Evolutionary conservation across 768 basidiomycete species (phyloP).

Genomic region (Crucibulum laeve): DNA sequence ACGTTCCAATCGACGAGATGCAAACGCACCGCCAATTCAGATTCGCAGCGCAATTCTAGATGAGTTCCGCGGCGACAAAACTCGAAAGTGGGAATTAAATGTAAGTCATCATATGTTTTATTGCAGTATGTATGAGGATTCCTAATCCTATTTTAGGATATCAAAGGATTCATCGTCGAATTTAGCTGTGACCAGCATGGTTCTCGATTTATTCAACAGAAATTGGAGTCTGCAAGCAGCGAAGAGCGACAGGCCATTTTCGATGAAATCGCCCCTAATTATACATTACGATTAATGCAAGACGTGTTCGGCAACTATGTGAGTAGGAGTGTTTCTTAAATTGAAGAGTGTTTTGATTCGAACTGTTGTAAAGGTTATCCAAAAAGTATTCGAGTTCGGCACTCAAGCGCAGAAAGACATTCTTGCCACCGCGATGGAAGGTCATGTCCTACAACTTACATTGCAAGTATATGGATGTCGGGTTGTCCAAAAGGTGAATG

Average conservation of each 20-base stretch:
- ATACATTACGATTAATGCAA: constrained; percentile 72
- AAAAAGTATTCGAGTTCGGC: constrained; percentile 90
- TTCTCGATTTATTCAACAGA: constrained; percentile 96
- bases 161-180: constrained; percentile 81
- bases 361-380: constrained; percentile 62
- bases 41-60: constrained; percentile 74
- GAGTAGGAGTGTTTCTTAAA: constrained; percentile 19
- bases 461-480: constrained; percentile 96
- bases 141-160: constrained; percentile 51
- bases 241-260: constrained; percentile 81
- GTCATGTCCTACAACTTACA: constrained; percentile 70
- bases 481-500: constrained; percentile 82
- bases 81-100: constrained; percentile 75
- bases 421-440: constrained; percentile 71
- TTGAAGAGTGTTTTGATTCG: constrained; percentile 6
- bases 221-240: constrained; percentile 68
- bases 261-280: constrained; percentile 80
- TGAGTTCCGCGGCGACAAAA: constrained; percentile 79
- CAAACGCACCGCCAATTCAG: constrained; percentile 14
- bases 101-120: constrained; percentile 30
- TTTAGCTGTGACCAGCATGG: constrained; percentile 95
- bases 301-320: constrained; percentile 98
- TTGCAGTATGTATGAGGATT: not conserved
- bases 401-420: constrained; percentile 67
- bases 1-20: not conserved